Evolutionary conservation across 2,329 filamentous ascomycete species (phyloP), one percentile per base, ranked within the genome.

Genomic region (Scytalidium lignicola): DNA sequence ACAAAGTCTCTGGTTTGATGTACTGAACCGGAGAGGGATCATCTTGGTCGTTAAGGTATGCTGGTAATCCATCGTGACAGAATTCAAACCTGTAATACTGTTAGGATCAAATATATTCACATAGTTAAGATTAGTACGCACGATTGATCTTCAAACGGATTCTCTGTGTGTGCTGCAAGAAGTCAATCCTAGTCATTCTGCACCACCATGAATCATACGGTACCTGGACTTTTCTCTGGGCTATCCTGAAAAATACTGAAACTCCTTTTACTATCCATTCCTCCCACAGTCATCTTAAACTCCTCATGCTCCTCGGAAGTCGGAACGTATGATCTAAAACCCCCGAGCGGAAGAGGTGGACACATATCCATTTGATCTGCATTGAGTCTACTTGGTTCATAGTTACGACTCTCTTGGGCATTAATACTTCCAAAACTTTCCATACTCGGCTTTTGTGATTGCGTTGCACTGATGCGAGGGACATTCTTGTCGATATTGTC

Each of bases 221-320:
- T 54, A 61, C 59, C 57, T 48, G 63, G 61, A 45, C 62, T 66
- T 37, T 53, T 43, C 29, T 59, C 58, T 15, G 56, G 50, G 13
- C 39, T 51, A 46, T 65, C 63, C 47, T 62, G 55, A 50, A 62
- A 66, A 13, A 66, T 50, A 15, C 23, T 53, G 22, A 64, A 62
- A 18, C 40, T 39, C 22, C 57, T 55, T 45, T 65, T 64, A 49
- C 62, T 62, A 8, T 49, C 51, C 49, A 58, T 55, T 17, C 54
- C 53, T 17, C 57, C 59, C 23, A 61, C 26, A 2, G 60, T 63
- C 48, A 65, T 41, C 50, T 53, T 52, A 48, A 64, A 62, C 41
- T 66, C 62, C 46, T 64, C 62, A 17, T 62, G 52, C 44, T 65
- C 62, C 7, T 65, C 62, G 12, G 50, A 46, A 26, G 49, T 61